A percentile compares a stretch with the other conserved stretches of the same genome.
Conservation (phyloP, 345 rosid species). For the Aquilaria sinensis region DNA sequence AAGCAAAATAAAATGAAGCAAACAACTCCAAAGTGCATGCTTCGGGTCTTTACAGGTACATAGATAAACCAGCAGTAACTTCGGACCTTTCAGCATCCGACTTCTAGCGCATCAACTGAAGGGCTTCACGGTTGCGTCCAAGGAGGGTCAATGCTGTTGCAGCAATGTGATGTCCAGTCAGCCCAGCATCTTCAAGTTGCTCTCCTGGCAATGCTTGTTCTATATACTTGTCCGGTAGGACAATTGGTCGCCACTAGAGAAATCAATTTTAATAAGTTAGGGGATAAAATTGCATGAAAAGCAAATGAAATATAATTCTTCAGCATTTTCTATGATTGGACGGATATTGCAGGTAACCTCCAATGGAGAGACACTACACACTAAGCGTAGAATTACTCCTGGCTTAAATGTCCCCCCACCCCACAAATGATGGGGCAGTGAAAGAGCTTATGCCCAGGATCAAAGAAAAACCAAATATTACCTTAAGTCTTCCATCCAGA, state of each 20-base stretch:
- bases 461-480: conserved; percentile 15
- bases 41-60: background rate
- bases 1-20: too few relatives aligned
- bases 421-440: background rate
- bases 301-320: background rate
- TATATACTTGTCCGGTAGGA: conserved; percentile 74
- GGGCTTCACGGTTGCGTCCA: conserved; percentile 84
- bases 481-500: conserved; percentile 80
- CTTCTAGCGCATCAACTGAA: conserved; percentile 68
- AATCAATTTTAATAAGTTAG: background rate
- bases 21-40: too few relatives aligned
- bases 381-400: background rate
- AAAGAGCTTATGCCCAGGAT: background rate
- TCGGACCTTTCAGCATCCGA: background rate
- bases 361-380: background rate
- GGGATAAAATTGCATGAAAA: background rate
- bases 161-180: conserved; percentile 88
- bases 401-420: background rate
- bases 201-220: conserved; percentile 69
- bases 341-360: background rate
- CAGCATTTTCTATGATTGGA: too few relatives aligned
- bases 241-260: conserved; percentile 91
- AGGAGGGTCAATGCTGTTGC: conserved; percentile 78
- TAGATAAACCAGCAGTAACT: background rate
- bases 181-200: conserved; percentile 71